Evolutionary conservation across 192 early-diverging fungal species (phyloP), one percentile per base, ranked within the genome.

Genomic region (Fimicolochytrium jonesii): DNA sequence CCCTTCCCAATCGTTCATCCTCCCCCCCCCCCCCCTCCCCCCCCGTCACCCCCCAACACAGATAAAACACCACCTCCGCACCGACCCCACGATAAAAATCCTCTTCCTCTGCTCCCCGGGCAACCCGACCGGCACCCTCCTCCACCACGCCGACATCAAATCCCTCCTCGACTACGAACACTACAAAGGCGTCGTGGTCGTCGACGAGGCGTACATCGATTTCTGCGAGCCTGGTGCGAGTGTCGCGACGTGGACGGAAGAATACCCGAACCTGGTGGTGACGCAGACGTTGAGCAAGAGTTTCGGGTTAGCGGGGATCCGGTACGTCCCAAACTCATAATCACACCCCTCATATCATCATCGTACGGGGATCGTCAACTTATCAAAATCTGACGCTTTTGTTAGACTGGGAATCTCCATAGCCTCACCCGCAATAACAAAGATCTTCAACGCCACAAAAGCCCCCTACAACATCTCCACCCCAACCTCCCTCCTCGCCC

Each of bases 201-300:
- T 99, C 1, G 97, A 99, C 78, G 97, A 99, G 71, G 97, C 97
- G 2, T 98, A 99, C 70, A 86, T 98, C 25, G 97, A 99, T 73
- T 99, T 99, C 79, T 82, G 88, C 55, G 76, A 72, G 7, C 76
- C 77, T 29, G 83, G 85, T 20, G 81, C 81, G n/a, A 86, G 88
- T 11, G 86, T 88, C 4, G 90, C 89, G 2, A 64, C 67, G 32
- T 92, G 92, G 88, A 86, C 92, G 20, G 60, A 66, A 18, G 68
- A 88, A 30, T 97, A 97, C 59, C 92, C 93, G 33, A 96, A 95
- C 62, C 71, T 99, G 54, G 77, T 99, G 58, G 94, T 99, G 36
- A 90, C 87, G 80, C 97, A 99, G 75, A 99, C 97, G 17, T 81
- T 99, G 65, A 92, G 90, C 70, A 99, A 99, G 79, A 89, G 92